Evolutionary conservation across 768 basidiomycete species (phyloP), one percentile per base, ranked within the genome.

Genomic region (Mycena belliarum): DNA sequence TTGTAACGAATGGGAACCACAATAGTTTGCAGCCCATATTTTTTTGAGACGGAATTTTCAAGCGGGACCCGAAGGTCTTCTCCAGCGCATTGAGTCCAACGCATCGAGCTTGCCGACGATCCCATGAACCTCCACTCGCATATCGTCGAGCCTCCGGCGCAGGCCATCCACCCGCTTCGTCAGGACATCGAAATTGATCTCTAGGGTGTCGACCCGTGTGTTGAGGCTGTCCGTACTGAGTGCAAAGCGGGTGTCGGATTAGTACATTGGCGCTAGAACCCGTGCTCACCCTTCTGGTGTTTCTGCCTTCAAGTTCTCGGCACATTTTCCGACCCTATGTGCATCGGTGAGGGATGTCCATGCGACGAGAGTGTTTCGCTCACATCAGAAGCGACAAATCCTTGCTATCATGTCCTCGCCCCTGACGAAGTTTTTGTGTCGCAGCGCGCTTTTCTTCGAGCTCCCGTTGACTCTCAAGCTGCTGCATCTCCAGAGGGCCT

Each of bases 1-100:
- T n/a, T n/a, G n/a, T n/a, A n/a, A n/a, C n/a, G n/a, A n/a, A n/a
- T n/a, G n/a, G n/a, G n/a, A n/a, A n/a, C n/a, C n/a, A n/a, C n/a
- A n/a, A n/a, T n/a, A n/a, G n/a, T n/a, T n/a, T n/a, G n/a, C n/a
- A n/a, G n/a, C n/a, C n/a, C n/a, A n/a, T n/a, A n/a, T n/a, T n/a
- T n/a, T n/a, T n/a, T n/a, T n/a, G n/a, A n/a, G n/a, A n/a, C n/a
- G n/a, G n/a, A n/a, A n/a, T n/a, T n/a, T n/a, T n/a, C n/a, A 32
- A 12, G 29, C 12, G 29, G 37, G 6, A n/a, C 18, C 37, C 16
- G 18, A 18, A 41, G 3, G 2, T 20, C 60, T 46, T 28, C 69
- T 74, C 84, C 84, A 85, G 16, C 76, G 33, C 12, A 35, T 35
- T 15, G 33, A 35, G 33, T 55, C 54, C 46, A 55, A 38, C 15